Evolutionary conservation across 495 filamentous ascomycete genomes (phyloP).

Genomic region (Extremus antarcticus): DNA sequence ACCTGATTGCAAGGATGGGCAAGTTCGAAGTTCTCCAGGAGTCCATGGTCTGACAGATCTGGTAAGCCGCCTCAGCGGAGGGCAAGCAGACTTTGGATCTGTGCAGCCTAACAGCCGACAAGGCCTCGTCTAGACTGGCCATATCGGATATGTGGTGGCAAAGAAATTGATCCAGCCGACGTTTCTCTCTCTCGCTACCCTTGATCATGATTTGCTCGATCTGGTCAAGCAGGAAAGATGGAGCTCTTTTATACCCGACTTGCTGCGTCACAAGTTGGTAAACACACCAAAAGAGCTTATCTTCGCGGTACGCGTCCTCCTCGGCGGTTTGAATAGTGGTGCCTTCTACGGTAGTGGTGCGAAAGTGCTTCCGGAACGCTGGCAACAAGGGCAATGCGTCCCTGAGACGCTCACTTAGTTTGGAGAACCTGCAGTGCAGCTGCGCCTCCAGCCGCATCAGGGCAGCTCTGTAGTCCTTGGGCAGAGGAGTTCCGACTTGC

Average conservation of each 20-base stretch:
- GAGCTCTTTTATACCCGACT: neutral
- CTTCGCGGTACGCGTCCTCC: neutral
- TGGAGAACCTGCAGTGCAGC: no score
- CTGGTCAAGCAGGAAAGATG: neutral
- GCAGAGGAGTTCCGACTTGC: no score
- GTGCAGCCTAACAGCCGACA: neutral
- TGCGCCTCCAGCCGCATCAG: no score
- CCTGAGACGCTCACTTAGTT: no score
- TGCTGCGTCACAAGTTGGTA: neutral
- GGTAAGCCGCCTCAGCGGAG: neutral
- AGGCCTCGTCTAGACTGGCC: neutral
- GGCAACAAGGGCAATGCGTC: no score
- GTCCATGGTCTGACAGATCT: neutral
- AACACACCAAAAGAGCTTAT: neutral
- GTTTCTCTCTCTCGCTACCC: neutral
- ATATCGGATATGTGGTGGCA: neutral
- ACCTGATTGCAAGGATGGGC: no score
- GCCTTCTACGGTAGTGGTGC: no score
- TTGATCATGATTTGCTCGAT: neutral
- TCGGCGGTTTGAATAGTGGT: no score
- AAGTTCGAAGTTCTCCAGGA: neutral
- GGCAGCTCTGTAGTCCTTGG: no score
- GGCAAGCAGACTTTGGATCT: neutral
- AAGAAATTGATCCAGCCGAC: neutral
- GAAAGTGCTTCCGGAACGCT: no score